Base-by-base conservation (phyloP, 1,284 basidiomycete species). In the Hortiboletus rubellus region DNA sequence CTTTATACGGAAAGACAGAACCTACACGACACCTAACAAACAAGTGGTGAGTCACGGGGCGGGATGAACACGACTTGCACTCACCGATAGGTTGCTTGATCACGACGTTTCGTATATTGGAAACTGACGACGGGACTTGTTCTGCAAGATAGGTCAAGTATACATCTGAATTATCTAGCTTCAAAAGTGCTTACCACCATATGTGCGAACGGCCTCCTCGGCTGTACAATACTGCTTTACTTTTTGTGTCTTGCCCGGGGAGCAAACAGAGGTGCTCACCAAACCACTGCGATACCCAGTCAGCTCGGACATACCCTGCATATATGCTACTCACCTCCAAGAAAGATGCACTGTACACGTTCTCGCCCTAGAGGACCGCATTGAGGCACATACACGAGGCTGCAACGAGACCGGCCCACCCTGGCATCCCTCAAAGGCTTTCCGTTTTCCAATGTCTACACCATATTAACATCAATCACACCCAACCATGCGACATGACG, bases 61-160 rank as follows among this genome's bases (percentile, higher is more conserved):
- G 30, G 24, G 10, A 50, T 43, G 7, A 45, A 22, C 30, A 33
- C 12, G 30, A 27, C 5, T 44, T 41, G n/a, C 9, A 73, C 81
- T 63, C 63, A 87, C 95, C 96, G 59, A 97, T 78, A 7, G 96
- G 96, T 73, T 99, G 96, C 75, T 96, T 95, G 66, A 98, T 87
- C n/a, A 93, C 89, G 18, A 98, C 75, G 70, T 96, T 96, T 51
- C 96, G 86, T 12, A 89, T 76, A 49, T 83, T 83, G 1, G 86
- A 79, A 37, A 90, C 73, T 0, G 91, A 76, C 9, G 89, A 89
- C 5, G 96, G 96, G 34, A 98, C 86, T 11, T 91, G 86, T 74
- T 96, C 92, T 84, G 63, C 18, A 37, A 54, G 46, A 41, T 27
- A 40, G 46, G 33, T 54, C 37, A 63, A 34, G 38, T n/a, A 46